Base-by-base conservation (phyloP, 805 yeast species). In the Danielozyma ontarioensis region DNA sequence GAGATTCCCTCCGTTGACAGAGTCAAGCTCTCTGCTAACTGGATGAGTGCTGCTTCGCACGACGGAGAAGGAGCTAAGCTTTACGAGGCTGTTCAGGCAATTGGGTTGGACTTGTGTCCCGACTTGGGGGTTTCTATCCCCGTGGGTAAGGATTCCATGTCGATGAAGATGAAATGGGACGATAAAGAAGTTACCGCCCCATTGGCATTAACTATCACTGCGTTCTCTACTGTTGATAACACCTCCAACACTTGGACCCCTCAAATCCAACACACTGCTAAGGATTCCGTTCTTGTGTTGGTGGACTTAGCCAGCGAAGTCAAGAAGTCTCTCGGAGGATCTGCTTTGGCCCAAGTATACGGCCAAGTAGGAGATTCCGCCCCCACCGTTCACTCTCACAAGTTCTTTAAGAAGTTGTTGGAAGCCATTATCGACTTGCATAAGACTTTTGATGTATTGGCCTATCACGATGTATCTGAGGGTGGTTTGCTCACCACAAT, bases 141-240 rank as follows among this genome's bases (percentile, higher is more conserved):
- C 11, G 99, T 93, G 24, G 99, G 99, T 46, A 93, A 93, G 66
- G 99, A 93, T 61, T 88, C 97, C 23, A 88, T 93, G 96, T 88
- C 97, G 15, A 90, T 93, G 98, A 87, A 88, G 68, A 93, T 93
- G 97, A 81, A 83, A 52, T 93, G 99, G 99, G 85, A 74, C 31
- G 76, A 79, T 44, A 85, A 82, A 50, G 95, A 87, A 60, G 97
- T 93, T 27, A 80, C 93, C 41, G 87, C 97, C n/a, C 99, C 99
- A 30, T 68, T 93, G 54, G 83, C 97, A 10, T 75, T 90, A 50
- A 83, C 85, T 30, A 73, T 90, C 46, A 89, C 98, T 15, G 93
- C 97, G 1, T 93, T 90, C 57, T 85, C 83, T 38, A 86, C 95
- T 23, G 97, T 93, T 31, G 65, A 64, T 28, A 72, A 89, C 57